Evolutionary conservation across 805 yeast genomes (phyloP), one percentile per base, ranked within the genome.

Genomic region (Wickerhamiella shivajii): DNA sequence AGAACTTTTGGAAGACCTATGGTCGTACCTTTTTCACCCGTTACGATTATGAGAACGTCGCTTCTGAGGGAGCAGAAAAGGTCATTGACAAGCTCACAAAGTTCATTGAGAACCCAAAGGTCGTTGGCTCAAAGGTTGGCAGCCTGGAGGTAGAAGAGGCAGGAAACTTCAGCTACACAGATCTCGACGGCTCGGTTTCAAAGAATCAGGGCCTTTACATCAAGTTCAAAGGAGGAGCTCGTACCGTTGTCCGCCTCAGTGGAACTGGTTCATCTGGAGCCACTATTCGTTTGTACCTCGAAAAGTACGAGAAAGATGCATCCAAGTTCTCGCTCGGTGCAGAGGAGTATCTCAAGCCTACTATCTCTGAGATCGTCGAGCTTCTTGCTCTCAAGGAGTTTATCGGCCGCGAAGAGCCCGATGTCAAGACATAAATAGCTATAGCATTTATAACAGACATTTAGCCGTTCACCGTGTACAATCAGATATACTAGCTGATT

Each of bases 201-300:
- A 51, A 56, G 4, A 72, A 84, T 51, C 98, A 87, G 63, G 98
- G 98, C 23, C 67, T 90, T 34, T 85, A 64, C 49, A 76, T 84
- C 43, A 84, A 77, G 57, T 68, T 84, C 42, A 69, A 68, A 31
- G 74, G 74, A 47, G 95, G 96, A 5, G 67, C 79, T 39, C 71
- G 96, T 55, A 71, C 85, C 34, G 79, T 90, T 23, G 78, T 83
- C 34, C 76, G 98, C 57, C 66, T 90, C 43, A 83, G 95, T 0
- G 98, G 98, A 37, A 87, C 98, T 2, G 98, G 98, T 11, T 84
- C 96, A 2, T 76, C 93, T 2, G 98, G 98, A 31, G 97, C 98
- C 14, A 87, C 98, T 5, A 84, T 90, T 39, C 72, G 98, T 57
- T 65, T 87, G 45, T 87, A 87, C 60, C 61, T 87, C 51, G 97